Conservation (phyloP, 139 green algal species). For the Deuterostichococcus epilithicus region DNA sequence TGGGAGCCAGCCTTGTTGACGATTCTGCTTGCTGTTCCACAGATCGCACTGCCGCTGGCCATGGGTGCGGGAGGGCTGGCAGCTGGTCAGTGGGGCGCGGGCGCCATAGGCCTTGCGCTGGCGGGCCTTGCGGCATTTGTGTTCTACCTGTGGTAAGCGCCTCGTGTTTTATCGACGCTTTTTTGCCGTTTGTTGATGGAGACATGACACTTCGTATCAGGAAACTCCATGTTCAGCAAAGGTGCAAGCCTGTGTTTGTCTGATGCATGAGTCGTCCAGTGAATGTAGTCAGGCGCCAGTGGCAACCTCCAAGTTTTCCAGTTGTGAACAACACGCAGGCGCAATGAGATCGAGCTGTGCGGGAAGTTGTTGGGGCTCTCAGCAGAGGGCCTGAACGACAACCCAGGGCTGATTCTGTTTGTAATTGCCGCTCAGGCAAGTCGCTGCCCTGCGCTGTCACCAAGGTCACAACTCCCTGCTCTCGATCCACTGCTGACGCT, state of each 20-base stretch:
- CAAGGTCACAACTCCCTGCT: background rate
- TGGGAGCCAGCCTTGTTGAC: background rate
- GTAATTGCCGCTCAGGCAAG: background rate
- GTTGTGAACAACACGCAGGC: conserved; percentile 13
- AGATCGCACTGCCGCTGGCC: conserved; percentile 28
- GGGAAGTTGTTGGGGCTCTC: conserved; percentile 42
- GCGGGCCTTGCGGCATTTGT: conserved; percentile 24
- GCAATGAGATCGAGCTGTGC: conserved; percentile 48
- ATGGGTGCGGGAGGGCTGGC: conserved; percentile 16
- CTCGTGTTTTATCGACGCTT: background rate
- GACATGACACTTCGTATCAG: background rate
- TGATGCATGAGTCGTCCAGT: background rate
- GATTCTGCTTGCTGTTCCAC: background rate
- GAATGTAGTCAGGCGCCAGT: background rate
- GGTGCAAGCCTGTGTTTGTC: background rate
- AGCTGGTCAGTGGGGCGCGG: conserved; percentile 5
- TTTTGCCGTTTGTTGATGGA: background rate
- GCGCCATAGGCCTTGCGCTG: conserved; percentile 20
- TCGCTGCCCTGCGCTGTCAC: no score
- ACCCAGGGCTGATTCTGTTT: conserved; percentile 28
- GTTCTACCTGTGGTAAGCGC: conserved; percentile 45
- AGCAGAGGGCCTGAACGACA: conserved; percentile 39
- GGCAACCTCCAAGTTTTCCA: background rate
- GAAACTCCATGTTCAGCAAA: background rate
- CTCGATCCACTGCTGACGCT: no score